Evolutionary conservation across 1,284 basidiomycete species (phyloP).

Genomic region (Heterobasidion occidentale): DNA sequence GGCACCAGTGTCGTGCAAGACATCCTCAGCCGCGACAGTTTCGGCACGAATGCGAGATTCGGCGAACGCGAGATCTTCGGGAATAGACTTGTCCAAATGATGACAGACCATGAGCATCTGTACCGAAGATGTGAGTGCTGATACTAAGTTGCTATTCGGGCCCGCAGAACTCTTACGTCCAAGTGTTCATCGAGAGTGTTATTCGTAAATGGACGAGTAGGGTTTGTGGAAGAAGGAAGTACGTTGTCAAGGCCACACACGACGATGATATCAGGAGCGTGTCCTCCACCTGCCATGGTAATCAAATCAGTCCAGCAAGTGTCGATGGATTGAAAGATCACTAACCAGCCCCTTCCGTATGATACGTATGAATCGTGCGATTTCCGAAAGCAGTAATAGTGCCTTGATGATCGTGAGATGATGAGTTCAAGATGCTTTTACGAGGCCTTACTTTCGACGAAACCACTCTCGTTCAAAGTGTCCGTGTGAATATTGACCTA

Average conservation of each 20-base stretch:
- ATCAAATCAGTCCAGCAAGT: not conserved
- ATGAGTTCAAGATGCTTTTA: not conserved
- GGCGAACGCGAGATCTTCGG: constrained; percentile 94
- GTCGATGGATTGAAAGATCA: not conserved
- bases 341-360: constrained; percentile 87
- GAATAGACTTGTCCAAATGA: constrained; percentile 82
- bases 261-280: constrained; percentile 97
- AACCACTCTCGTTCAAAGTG: constrained; percentile 92
- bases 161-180: constrained; percentile 49
- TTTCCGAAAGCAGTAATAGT: constrained; percentile 89
- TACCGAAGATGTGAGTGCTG: not conserved
- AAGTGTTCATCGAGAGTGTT: constrained; percentile 98
- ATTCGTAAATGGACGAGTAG: constrained; percentile 85
- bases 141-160: too few relatives aligned
- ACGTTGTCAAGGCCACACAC: constrained; percentile 90
- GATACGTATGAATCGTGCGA: constrained; percentile 97
- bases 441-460: constrained; percentile 66
- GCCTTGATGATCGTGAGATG: constrained; percentile 29
- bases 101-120: constrained; percentile 98
- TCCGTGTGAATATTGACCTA: constrained; percentile 96
- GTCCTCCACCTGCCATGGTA: constrained; percentile 67
- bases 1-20: constrained; percentile 90
- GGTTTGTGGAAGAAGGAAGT: constrained; percentile 96
- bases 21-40: constrained; percentile 96
- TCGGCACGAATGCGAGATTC: constrained; percentile 96